Base-by-base conservation (phyloP, 2,329 filamentous ascomycete species). In the Talaromyces sp. region DNA sequence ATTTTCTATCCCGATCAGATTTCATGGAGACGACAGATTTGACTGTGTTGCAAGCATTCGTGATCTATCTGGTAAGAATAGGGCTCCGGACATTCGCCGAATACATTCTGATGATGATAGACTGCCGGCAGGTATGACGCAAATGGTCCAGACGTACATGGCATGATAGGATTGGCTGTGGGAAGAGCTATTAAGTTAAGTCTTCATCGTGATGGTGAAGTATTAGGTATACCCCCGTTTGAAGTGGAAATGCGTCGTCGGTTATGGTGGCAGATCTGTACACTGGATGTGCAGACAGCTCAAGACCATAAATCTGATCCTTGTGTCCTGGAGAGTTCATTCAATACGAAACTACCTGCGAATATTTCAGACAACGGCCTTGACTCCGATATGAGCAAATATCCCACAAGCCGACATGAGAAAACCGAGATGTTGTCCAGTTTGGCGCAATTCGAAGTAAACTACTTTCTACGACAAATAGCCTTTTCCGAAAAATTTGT, bases 231-330 rank as follows among this genome's bases (percentile, higher is more conserved):
- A 58, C 73, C 76, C 10, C 80, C 80, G 0, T 83, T 83, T 66
- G 82, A 85, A 60, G 81, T 79, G 0, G 82, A 85, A 68, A 81
- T 85, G 77, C 80, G 83, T 29, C 79, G 83, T 45, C 78, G 83
- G n/a, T 66, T 84, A 27, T 85, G 83, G 83, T 83, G 81, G 78
- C 79, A 83, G 66, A 68, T 76, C 2, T 71, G 72, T 40, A 66
- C 71, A 3, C 65, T 76, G 4, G 74, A 76, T 25, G 69, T 72
- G 62, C 69, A 70, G 19, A 68, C 62, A n/a, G 72, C 71, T 5
- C 69, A 73, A 58, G 73, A 75, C 13, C 68, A 75, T 40, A 72
- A 67, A 0, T 67, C 67, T 0, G 73, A 74, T 58, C 71, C 69
- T 0, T 70, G 72, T 45, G 72, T 76, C n/a, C 36, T 61, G 11